Evolutionary conservation across 225 moss, liverwort and hornwort genomes (phyloP).

Genomic region (Polytrichum commune): DNA sequence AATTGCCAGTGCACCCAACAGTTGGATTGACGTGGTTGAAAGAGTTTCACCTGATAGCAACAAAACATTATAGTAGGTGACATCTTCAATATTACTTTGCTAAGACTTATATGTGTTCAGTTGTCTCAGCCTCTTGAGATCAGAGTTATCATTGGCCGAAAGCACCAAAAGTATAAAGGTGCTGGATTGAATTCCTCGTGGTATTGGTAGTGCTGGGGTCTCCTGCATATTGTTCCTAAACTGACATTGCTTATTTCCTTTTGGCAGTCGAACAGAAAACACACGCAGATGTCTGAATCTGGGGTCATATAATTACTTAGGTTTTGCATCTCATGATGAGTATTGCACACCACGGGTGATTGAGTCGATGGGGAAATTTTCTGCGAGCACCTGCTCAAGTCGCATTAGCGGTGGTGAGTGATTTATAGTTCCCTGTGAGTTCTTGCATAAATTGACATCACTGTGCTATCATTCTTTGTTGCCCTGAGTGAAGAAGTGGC

Average conservation of each 20-base stretch:
- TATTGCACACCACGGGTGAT: conserved; percentile 89
- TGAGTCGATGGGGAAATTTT: conserved; percentile 60
- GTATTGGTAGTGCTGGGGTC: background rate
- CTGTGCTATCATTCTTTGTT: no score
- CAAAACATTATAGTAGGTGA: conserved; percentile 73
- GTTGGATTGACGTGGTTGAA: conserved; percentile 86
- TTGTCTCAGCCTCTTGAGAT: no score
- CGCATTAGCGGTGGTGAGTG: conserved; percentile 75
- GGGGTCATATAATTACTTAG: conserved; percentile 96
- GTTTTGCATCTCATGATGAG: conserved; percentile 89
- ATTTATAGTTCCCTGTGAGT: no score
- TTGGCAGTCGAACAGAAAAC: conserved; percentile 64
- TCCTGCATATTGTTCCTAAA: background rate
- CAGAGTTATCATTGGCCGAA: no score
- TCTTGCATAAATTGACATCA: no score
- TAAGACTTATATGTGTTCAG: no score
- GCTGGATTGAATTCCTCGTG: no score
- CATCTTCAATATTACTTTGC: no score
- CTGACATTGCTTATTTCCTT: background rate
- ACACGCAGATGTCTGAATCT: conserved; percentile 74
- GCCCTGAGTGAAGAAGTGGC: no score
- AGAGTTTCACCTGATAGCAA: conserved; percentile 71
- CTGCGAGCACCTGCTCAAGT: conserved; percentile 75
- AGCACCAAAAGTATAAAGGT: no score
- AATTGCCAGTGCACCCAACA: conserved; percentile 79